Evolutionary conservation across 805 yeast genomes (phyloP).

Genomic region (Nakazawaea anatomiae): DNA sequence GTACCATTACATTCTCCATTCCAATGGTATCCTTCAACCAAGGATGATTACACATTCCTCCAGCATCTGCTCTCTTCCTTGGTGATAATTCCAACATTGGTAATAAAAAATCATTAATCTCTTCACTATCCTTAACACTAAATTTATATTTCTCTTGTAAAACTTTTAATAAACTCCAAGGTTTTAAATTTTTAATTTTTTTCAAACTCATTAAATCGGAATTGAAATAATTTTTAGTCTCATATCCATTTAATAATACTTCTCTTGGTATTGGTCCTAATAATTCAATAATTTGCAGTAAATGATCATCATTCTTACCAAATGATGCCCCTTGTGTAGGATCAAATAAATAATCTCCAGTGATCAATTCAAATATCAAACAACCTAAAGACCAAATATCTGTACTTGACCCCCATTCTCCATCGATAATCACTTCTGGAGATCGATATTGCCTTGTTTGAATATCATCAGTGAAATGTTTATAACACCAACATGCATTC

Average conservation of each 20-base stretch:
- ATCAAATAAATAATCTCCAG: conserved; percentile 59
- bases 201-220: conserved; percentile 43
- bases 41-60: conserved; percentile 85
- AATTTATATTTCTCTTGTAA: conserved; percentile 81
- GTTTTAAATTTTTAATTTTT: conserved; percentile 75
- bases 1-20: conserved; percentile 54
- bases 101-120: conserved; percentile 66
- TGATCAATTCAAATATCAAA: conserved; percentile 50
- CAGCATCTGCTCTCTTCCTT: conserved; percentile 84
- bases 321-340: conserved; percentile 45
- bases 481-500: conserved; percentile 59
- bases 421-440: conserved; percentile 56
- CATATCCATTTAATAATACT: conserved; percentile 57
- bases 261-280: conserved; percentile 40
- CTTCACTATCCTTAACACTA: conserved; percentile 59
- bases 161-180: conserved; percentile 84
- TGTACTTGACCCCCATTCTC: conserved; percentile 57
- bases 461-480: conserved; percentile 62
- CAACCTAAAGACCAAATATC: conserved; percentile 61
- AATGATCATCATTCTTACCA: conserved; percentile 54
- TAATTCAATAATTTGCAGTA: conserved; percentile 55
- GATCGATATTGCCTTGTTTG: conserved; percentile 65
- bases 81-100: conserved; percentile 87
- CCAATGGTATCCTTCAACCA: conserved; percentile 81
- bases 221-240: conserved; percentile 35